phyloP scores from a whole-genome alignment of 495 filamentous ascomycete species.

The Penicillium macrosclerotiorum region DNA sequence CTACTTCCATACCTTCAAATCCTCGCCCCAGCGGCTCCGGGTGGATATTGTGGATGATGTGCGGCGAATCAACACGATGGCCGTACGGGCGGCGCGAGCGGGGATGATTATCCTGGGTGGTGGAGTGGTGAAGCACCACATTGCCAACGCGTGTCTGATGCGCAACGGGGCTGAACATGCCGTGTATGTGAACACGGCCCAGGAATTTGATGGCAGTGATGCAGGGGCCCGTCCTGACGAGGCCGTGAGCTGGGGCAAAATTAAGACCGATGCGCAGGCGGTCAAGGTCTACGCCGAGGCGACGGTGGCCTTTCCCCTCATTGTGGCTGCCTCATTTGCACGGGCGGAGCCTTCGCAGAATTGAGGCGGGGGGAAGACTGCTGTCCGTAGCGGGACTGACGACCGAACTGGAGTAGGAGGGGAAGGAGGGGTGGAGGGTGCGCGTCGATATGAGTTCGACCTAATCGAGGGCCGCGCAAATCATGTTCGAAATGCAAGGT shows the following conservation, averaged over 20 bases:
- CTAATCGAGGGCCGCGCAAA: too few relatives aligned
- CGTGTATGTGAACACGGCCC: slow-evolving; percentile 93
- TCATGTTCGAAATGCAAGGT: too few relatives aligned
- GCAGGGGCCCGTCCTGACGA: slow-evolving; percentile 94
- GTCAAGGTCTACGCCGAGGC: slow-evolving; percentile 96
- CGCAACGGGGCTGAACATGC: slow-evolving; percentile 94
- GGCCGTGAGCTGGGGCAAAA: slow-evolving; percentile 98
- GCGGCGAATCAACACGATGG: slow-evolving; percentile 82
- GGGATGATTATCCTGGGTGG: slow-evolving; percentile 96
- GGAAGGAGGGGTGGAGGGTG: neutral
- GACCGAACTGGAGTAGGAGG: too few relatives aligned
- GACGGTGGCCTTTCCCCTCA: slow-evolving; percentile 87
- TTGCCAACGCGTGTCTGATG: slow-evolving; percentile 96
- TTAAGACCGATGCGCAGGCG: slow-evolving; percentile 77
- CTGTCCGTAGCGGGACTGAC: too few relatives aligned
- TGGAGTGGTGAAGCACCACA: slow-evolving; percentile 93
- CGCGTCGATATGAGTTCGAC: too few relatives aligned
- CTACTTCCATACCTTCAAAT: slow-evolving; percentile 92
- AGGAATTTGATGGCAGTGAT: slow-evolving; percentile 97
- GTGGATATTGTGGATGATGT: slow-evolving; percentile 92
- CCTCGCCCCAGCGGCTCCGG: slow-evolving; percentile 70
- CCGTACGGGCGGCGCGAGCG: slow-evolving; percentile 75
- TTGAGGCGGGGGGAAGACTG: neutral
- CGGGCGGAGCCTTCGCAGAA: slow-evolving; percentile 19
- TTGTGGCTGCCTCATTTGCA: slow-evolving; percentile 93